A percentile compares a stretch with the other conserved stretches of the same genome.
These are phyloP conservation scores for Prunus mongolica DNA, from an alignment of 306 rosid species.

Conservation along the genomic window DNA sequence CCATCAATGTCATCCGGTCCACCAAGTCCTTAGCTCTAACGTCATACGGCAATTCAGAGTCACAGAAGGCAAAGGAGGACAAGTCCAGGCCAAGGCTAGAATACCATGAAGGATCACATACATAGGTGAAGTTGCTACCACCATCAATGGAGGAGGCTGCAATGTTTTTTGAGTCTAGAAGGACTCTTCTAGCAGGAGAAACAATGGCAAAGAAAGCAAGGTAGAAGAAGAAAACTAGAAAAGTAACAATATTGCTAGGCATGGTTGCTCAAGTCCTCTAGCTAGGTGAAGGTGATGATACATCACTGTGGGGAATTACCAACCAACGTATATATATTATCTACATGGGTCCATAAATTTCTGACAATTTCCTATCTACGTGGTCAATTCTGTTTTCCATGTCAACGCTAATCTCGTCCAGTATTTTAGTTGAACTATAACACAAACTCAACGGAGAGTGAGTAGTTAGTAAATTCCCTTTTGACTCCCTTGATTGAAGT, in stretches of 20 bases:
- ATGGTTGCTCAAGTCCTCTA: not conserved
- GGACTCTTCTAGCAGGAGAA: slow-evolving; percentile 4
- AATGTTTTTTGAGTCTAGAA: not conserved
- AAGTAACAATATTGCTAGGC: not conserved
- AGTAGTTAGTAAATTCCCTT: too few species aligned
- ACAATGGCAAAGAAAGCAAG: not conserved
- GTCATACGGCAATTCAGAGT: not conserved
- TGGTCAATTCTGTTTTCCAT: too few species aligned
- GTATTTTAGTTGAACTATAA: too few species aligned
- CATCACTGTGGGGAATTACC: too few species aligned
- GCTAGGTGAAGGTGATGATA: not conserved
- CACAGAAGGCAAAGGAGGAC: not conserved
- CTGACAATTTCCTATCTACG: too few species aligned
- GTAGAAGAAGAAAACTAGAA: not conserved
- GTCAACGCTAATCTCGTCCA: too few species aligned
- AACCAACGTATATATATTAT: too few species aligned
- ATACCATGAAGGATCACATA: slow-evolving; percentile 6
- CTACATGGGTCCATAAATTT: too few species aligned
- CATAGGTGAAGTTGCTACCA: not conserved
- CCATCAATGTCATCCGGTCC: slow-evolving; percentile 12
- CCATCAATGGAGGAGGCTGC: not conserved
- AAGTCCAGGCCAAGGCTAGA: not conserved
- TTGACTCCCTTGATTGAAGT: too few species aligned
- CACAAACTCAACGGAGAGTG: too few species aligned
- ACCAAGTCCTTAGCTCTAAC: slow-evolving; percentile 15